A percentile compares a stretch with the other conserved stretches of the same genome.
Evolutionary conservation across 2,329 filamentous ascomycete genomes (phyloP).

Genomic region (Aspergillus piperis): DNA sequence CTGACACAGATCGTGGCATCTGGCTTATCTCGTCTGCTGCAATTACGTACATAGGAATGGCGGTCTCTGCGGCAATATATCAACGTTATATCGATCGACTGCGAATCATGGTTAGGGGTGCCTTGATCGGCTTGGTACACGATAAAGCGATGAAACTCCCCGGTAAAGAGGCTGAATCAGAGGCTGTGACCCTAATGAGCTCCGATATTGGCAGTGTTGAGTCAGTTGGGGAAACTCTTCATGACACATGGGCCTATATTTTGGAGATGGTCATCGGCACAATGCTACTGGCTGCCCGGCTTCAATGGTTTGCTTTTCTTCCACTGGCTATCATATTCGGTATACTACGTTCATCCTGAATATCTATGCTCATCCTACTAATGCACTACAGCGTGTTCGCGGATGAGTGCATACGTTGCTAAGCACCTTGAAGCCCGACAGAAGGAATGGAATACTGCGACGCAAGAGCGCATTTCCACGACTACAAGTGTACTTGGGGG

Average conservation of each 20-base stretch:
- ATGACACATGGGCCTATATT: background rate
- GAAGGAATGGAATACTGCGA: background rate
- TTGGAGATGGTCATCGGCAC: background rate
- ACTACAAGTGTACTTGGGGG: background rate
- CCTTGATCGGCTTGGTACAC: background rate
- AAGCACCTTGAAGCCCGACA: background rate
- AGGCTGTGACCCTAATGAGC: background rate
- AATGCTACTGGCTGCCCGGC: background rate
- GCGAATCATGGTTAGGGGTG: background rate
- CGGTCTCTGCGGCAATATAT: background rate
- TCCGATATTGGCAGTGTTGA: background rate
- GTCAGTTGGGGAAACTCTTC: background rate
- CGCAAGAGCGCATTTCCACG: background rate
- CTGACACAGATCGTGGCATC: background rate
- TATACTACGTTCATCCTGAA: too few relatives aligned
- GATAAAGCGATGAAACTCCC: background rate
- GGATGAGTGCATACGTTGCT: conserved; percentile 5
- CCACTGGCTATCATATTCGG: background rate
- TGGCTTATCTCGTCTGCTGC: background rate
- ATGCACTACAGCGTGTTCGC: background rate
- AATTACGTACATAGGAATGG: background rate
- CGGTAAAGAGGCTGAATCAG: background rate
- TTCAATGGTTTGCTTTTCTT: background rate
- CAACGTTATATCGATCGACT: background rate
- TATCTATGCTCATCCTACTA: background rate